Base-by-base conservation (phyloP, 495 filamentous ascomycete species). In the Rhizodiscina lignyota region DNA sequence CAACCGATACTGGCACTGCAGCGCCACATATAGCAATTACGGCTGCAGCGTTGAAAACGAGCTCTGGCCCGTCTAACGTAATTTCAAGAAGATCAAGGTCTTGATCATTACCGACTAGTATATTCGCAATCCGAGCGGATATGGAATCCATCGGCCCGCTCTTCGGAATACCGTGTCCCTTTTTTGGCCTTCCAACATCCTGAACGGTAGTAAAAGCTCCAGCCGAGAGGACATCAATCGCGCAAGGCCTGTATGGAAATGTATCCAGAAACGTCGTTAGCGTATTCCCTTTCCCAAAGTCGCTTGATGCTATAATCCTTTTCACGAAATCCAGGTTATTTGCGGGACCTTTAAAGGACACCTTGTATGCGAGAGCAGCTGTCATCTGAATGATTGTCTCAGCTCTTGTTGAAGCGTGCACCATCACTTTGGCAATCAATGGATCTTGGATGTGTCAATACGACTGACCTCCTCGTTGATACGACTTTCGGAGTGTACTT, bases 341-440 rank as follows among this genome's bases (percentile, higher is more conserved):
- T 5, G 64, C 61, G 1, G 70, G 62, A 0, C 72, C 72, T 41
- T 61, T 65, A 17, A 77, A 59, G 13, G 42, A 44, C 1, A 62
- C 62, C 8, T 53, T 38, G 4, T 27, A 6, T 27, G 50, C 42
- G 17, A 73, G 40, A 0, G 64, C 44, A 6, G 51, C 43, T 18
- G 49, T 40, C 51, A 74, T 60, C 1, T 55, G 57, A 27, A 58
- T 35, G 15, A 70, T 62, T 2, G 66, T 51, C 12, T 56, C 41
- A 16, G 56, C 38, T 37, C 70, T 50, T 12, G 50, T 54, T 11
- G 49, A 37, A 0, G 51, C 49, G 42, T 73, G 64, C 15, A 60
- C 58, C 58, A 78, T 76, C 4, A 74, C 53, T 41, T 77, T 78
- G 18, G 68, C 71, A 32, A 78, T 50, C n/a, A 78, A 46, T 3